These are phyloP conservation scores for Petunia secreta DNA, from an alignment of 257 asterid species.

Conservation along the genomic window DNA sequence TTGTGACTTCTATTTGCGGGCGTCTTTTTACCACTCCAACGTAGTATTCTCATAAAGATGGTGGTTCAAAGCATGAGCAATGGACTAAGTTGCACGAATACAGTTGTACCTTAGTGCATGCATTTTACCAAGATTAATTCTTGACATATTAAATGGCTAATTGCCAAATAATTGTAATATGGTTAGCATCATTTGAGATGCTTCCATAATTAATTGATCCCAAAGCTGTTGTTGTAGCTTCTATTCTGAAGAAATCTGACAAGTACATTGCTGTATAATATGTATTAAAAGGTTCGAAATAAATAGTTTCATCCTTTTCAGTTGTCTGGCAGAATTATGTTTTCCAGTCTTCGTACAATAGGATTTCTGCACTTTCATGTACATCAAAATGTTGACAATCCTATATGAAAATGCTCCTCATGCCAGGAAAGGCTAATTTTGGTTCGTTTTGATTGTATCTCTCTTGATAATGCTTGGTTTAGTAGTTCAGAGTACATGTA, in stretches of 20 bases:
- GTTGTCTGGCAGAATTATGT: slow-evolving; percentile 4
- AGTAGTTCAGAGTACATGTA: too few relatives aligned
- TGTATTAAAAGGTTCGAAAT: neutral
- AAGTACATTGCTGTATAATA: neutral
- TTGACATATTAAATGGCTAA: slow-evolving; percentile 3
- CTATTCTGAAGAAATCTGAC: neutral
- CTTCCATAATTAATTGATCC: slow-evolving; percentile 1
- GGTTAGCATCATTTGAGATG: neutral
- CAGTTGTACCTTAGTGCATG: neutral
- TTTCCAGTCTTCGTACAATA: slow-evolving; percentile 14
- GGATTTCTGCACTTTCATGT: neutral
- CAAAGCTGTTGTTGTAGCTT: slow-evolving; percentile 2
- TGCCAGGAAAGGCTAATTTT: neutral
- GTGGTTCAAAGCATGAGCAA: neutral
- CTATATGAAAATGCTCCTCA: neutral
- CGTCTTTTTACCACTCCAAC: neutral
- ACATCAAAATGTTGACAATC: neutral
- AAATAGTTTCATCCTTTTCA: slow-evolving; percentile 6
- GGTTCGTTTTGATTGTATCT: too few relatives aligned
- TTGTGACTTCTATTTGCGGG: neutral
- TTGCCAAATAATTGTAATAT: slow-evolving; percentile 4
- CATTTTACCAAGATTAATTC: neutral
- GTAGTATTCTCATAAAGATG: slow-evolving; percentile 5
- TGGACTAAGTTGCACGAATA: slow-evolving; percentile 5
- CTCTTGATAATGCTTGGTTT: too few relatives aligned